Evolutionary conservation across 805 yeast species (phyloP), one percentile per base, ranked within the genome.

Genomic region (Wilhelminamyces savonicus): DNA sequence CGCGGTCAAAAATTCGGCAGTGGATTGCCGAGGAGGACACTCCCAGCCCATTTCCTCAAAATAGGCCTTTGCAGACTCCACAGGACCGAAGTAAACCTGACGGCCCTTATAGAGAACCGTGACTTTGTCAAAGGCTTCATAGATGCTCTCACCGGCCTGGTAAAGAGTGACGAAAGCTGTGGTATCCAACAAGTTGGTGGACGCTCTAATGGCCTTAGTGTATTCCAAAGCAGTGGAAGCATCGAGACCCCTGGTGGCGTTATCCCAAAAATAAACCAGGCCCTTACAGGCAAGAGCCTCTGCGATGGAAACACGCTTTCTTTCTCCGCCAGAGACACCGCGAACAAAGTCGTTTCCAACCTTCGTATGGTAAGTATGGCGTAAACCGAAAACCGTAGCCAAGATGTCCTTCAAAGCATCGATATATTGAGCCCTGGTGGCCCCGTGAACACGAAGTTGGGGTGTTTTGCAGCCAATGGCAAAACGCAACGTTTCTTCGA

Each of bases 401-500:
- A 53, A 36, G 24, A 54, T 41, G 21, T 50, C 54, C 32, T 44
- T 43, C 31, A 45, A 35, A 23, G 47, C 44, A 21, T 39, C 35
- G 21, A 75, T 68, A 49, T 68, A 78, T 40, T 74, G 65, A 13
- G 55, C 44, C 39, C 74, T 62, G 4, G 73, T 44, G 7, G 67
- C 50, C 22, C 66, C 65, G 35, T 74, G 60, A 21, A 73, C 54
- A 44, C 82, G 61, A 26, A 56, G 50, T 11, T 60, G 51, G 3
- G 92, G 92, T 3, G 84, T 78, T 48, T 79, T 74, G 49, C 79
- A 69, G 29, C 74, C 77, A 31, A 81, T 65, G 3, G 88, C 88
- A 50, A 82, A 82, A 36, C 66, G 63, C 34, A 82, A 59, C 8
- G 92, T 82, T 50, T 82, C 79, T 31, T 77, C 74, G 21, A 82